Evolutionary conservation across 2,329 filamentous ascomycete genomes (phyloP), one percentile per base, ranked within the genome.

Genomic region (Epichloe uncinata): DNA sequence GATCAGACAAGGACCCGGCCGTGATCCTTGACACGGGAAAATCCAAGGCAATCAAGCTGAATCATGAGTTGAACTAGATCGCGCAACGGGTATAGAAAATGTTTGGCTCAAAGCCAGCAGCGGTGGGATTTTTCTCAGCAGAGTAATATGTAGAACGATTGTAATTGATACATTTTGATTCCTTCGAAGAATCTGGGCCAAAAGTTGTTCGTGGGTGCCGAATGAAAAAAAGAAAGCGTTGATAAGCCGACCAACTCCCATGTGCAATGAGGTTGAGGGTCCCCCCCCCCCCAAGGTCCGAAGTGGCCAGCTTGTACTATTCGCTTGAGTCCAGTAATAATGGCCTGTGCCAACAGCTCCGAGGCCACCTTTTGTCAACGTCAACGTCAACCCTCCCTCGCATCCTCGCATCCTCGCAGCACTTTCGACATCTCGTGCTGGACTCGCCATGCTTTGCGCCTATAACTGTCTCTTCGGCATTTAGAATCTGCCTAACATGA

Each of bases 401-500:
- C 11, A 20, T n/a, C 22, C 13, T 47, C 34, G 30, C 33, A 34
- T 7, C 45, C 9, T 20, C 40, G 33, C 34, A 30, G 38, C 42
- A 30, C 47, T 50, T 48, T 45, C 36, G 35, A n/a, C 40, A 37
- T 18, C 45, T 15, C 34, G 34, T 22, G 26, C 36, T 43, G 37
- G 7, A 56, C 42, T 48, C 53, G 61, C 58, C 60, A 66, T 66
- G 64, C 63, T 53, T 54, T 54, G 53, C 46, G 54, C 54, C 52
- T 54, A 47, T 51, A 50, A 50, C 52, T 43, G 46, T 16, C 52
- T 42, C 40, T 56, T 55, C 57, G 61, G 60, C 60, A 63, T 56
- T 63, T 67, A 66, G 58, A 54, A 58, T 53, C 56, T 63, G 62
- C 62, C 62, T 56, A 67, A 45, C 49, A 72, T 72, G 70, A 68